Evolutionary conservation across 108 stramenopile genomes (phyloP), one percentile per base, ranked within the genome.

Genomic region (Craspedostauros australis): DNA sequence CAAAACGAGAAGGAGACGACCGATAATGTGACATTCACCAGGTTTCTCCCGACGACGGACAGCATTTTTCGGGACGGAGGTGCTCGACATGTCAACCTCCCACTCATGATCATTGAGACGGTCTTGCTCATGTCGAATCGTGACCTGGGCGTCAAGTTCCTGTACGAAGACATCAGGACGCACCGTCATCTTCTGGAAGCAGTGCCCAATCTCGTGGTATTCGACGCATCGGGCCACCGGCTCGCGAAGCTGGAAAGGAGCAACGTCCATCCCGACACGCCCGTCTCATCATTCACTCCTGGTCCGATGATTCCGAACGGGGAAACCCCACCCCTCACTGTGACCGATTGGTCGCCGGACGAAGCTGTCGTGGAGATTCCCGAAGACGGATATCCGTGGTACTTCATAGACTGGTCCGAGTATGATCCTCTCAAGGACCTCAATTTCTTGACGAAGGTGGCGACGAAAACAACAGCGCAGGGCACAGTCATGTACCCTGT

Each of bases 201-300:
- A n/a, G 18, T 14, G 41, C 45, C 45, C 11, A 59, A 59, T 48
- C 16, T 59, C 18, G 18, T 59, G 18, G 47, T 59, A 5, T 59
- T 59, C 49, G 57, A 59, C 33, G 46, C 54, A 6, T 44, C 54
- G 20, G 54, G 54, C 1, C 54, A 56, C 44, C 54, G 54, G 20
- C 2, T 56, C 1, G 41, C 22, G 11, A 12, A 12, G 0, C 32
- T 56, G 28, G 30, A 16, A 0, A 36, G 24, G 24, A 45, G 23
- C 24, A 24, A 24, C 44, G 24, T 24, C 44, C 24, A 24, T 45
- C 44, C 44, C 18, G 3, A 1, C 21, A 14, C 18, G 18, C 24
- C 18, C n/a, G 15, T 2, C 1, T 3, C 24, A 24, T 20, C 1
- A 45, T 45, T 45, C 15, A 45, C 14, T 45, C 44, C 1, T 20